Evolutionary conservation across 139 green algal genomes (phyloP), one percentile per base, ranked within the genome.

Genomic region (Volvox reticuliferus): DNA sequence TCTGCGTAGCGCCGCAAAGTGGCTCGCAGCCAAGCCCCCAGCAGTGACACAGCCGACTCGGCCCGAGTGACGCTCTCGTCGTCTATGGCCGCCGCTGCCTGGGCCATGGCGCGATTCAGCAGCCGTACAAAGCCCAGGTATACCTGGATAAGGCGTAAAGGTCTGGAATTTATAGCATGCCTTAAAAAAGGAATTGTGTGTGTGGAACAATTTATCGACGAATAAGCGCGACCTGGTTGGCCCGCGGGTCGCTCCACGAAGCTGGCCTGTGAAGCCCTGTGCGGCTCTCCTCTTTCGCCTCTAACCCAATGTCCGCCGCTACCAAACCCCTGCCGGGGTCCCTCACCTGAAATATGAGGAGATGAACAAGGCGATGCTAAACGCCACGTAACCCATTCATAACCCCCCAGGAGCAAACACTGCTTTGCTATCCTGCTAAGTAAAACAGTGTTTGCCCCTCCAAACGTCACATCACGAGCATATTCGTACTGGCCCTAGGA

Each of bases 41-140:
- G 73, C 86, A 84, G 44, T 14, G 50, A 28, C 12, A 44, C 5
- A 17, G 50, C 73, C 30, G 71, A 18, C 86, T 90, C 86, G 12
- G 86, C 86, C 18, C 44, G 73, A 9, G 18, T 24, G 3, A 22
- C 12, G 9, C 19, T 19, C 18, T 62, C 86, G 50, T 90, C 86
- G 50, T 83, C 73, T 55, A 76, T 62, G n/a, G 86, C 86, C 26
- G 6, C 73, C 16, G 19, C 50, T 30, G 73, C 71, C 26, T 84
- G 35, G 71, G 86, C 86, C 12, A 75, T 55, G 50, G 86, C 71
- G 50, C 73, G 86, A 75, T 90, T 90, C 14, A 90, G 71, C 71
- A 90, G 86, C n/a, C 86, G 86, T 13, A 76, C 55, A 44, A 90
- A 76, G 86, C 86, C 86, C 44, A 90, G 50, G 69, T 84, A 90